Evolutionary conservation across 306 rosid species (phyloP).

Genomic region (Castanea crenata): DNA sequence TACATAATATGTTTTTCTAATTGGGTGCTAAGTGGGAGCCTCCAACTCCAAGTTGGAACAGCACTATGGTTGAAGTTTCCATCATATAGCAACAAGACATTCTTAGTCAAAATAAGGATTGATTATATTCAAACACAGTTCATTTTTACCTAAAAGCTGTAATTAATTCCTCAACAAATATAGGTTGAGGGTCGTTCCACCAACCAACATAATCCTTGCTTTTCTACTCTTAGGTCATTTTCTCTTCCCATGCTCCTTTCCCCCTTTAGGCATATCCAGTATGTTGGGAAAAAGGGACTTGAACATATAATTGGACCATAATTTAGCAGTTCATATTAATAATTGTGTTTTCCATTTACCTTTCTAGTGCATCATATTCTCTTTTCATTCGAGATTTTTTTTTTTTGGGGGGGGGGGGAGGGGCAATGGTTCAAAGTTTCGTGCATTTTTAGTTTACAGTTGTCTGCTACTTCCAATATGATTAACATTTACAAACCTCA

Average conservation of each 20-base stretch:
- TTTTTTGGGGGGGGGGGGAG: too few species aligned
- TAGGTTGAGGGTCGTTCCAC: conserved; percentile 46
- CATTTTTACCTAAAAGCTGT: conserved; percentile 26
- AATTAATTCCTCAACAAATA: conserved; percentile 40
- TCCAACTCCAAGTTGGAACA: background rate
- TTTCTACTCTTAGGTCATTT: conserved; percentile 21
- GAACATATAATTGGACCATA: background rate
- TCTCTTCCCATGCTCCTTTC: conserved; percentile 11
- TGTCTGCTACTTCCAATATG: too few species aligned
- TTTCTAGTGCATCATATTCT: background rate
- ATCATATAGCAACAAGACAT: conserved; percentile 26
- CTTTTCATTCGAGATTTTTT: background rate
- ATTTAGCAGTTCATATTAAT: background rate
- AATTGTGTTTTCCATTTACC: background rate
- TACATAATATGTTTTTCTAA: background rate
- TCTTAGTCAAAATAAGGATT: conserved; percentile 31
- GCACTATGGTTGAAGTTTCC: conserved; percentile 8
- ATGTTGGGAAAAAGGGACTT: background rate
- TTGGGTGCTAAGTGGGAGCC: background rate
- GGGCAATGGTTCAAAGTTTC: too few species aligned
- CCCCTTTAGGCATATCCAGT: background rate
- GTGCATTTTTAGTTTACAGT: too few species aligned
- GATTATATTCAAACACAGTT: conserved; percentile 9
- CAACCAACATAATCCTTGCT: conserved; percentile 46
- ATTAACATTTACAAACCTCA: too few species aligned